Percentiles rank a stretch among this genome's conserved stretches.
phyloP scores from a whole-genome alignment of 495 filamentous ascomycete genomes.

The Physcia stellaris region DNA sequence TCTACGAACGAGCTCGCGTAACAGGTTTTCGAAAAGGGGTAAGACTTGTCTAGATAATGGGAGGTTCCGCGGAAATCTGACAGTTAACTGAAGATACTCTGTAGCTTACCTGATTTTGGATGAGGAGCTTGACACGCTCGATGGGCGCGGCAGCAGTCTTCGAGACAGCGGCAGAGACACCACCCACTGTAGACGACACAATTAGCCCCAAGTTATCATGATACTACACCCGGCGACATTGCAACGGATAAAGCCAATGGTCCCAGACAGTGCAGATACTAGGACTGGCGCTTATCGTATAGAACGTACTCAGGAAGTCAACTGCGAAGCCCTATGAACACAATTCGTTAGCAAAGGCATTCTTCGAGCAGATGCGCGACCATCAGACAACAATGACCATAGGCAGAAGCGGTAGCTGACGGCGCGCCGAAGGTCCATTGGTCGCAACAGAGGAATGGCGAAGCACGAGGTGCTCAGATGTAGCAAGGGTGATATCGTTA shows the following conservation, averaged over 20 bases:
- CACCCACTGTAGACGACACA: slow-evolving; percentile 59
- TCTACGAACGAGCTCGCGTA: too few relatives aligned
- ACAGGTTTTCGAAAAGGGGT: background rate
- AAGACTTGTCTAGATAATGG: too few relatives aligned
- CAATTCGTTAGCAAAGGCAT: slow-evolving; percentile 27
- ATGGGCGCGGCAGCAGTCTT: slow-evolving; percentile 99
- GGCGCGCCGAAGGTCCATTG: too few relatives aligned
- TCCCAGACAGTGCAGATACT: background rate
- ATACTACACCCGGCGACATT: background rate
- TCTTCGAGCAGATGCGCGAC: too few relatives aligned
- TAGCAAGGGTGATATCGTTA: too few relatives aligned
- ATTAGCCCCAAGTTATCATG: background rate
- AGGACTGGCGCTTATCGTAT: background rate
- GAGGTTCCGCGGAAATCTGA: too few relatives aligned
- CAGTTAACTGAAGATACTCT: too few relatives aligned
- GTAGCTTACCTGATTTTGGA: slow-evolving; percentile 98
- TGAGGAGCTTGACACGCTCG: slow-evolving; percentile 99
- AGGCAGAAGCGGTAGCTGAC: too few relatives aligned
- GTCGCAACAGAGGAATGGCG: too few relatives aligned
- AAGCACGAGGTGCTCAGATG: too few relatives aligned
- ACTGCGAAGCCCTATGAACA: slow-evolving; percentile 49
- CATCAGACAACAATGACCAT: too few relatives aligned
- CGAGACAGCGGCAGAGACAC: slow-evolving; percentile 98
- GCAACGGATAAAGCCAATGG: background rate
- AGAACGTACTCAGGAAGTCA: slow-evolving; percentile 92